Base-by-base conservation (phyloP, 2,329 filamentous ascomycete genomes). In the Lachnellula suecica region DNA sequence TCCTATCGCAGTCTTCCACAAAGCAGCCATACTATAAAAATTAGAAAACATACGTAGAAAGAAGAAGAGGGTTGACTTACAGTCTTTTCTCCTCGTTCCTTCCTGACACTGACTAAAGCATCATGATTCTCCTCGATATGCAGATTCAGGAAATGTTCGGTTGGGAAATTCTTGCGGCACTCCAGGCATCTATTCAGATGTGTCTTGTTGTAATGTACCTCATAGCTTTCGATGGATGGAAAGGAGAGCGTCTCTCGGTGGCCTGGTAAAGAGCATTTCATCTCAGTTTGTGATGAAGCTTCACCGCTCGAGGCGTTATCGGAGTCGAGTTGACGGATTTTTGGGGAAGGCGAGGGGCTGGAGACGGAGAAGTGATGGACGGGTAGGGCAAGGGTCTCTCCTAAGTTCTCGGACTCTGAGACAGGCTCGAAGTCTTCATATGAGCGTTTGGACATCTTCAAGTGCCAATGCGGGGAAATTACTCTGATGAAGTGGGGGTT, bases 51-150 rank as follows among this genome's bases (percentile, higher is more conserved):
- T 41, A 6, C 25, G 24, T 13, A 10, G 17, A 7, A 2, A 41
- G 46, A 17, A n/a, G 19, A 27, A 27, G 41, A 38, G 40, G 34
- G 13, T 19, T 17, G 23, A 74, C 83, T 70, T 74, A 93, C 89
- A 31, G 88, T 97, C 65, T 91, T 92, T 67, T 96, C 91, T 40
- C 92, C 94, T 62, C 84, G 82, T 47, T 91, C 91, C 61, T 85
- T 82, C 65, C 78, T 83, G 10, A 89, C 81, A 45, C 83, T 84
- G 35, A 82, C 78, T 54, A 97, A 79, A 7, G 91, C 83, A 71
- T 99, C 91, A 70, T 97, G 94, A 60, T 87, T 89, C 70, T 97
- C 94, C 61, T 92, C 85, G 59, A 96, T 92, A 67, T 99, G 94
- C 42, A 97, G 71, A 51, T 80, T 77, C 46, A 99, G 77, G 49